Percentiles rank a stretch among this genome's conserved stretches.
These are phyloP conservation scores for Persicaria tinctoria DNA, from an alignment of 148 eudicot genomes.

Conservation along the genomic window DNA sequence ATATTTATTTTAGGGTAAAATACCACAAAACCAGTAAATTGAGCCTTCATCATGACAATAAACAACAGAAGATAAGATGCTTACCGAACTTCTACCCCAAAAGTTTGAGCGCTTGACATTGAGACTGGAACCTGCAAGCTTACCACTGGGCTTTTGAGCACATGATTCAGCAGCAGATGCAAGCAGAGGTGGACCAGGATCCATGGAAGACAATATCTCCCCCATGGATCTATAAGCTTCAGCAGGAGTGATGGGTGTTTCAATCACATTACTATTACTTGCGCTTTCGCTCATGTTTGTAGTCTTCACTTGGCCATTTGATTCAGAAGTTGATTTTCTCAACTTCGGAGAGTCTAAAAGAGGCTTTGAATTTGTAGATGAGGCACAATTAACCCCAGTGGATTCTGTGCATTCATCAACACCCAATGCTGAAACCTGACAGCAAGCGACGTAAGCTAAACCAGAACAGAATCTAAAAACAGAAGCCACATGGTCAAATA, in stretches of 20 bases:
- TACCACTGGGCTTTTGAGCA: slow-evolving; percentile 48
- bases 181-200: slow-evolving; percentile 66
- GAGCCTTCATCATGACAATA: slow-evolving; percentile 1
- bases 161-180: slow-evolving; percentile 42
- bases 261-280: slow-evolving; percentile 25
- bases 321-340: slow-evolving; percentile 34
- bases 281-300: slow-evolving; percentile 25
- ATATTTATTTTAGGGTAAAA: background rate
- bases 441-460: slow-evolving; percentile 14
- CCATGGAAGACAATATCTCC: slow-evolving; percentile 72
- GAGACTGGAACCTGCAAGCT: slow-evolving; percentile 34
- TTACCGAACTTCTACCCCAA: slow-evolving; percentile 83
- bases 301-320: slow-evolving; percentile 31
- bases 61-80: slow-evolving; percentile 16
- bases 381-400: slow-evolving; percentile 32
- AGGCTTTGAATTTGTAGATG: slow-evolving; percentile 41
- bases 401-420: slow-evolving; percentile 73
- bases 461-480: slow-evolving; percentile 10
- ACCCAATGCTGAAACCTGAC: slow-evolving; percentile 47
- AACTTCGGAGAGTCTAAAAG: slow-evolving; percentile 30
- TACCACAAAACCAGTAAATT: background rate
- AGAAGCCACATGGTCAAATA: background rate
- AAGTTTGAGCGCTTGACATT: slow-evolving; percentile 61
- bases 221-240: slow-evolving; percentile 73
- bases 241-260: slow-evolving; percentile 28